These are phyloP conservation scores for Aquilaria yunnanensis DNA, from an alignment of 345 rosid species.

Conservation along the genomic window DNA sequence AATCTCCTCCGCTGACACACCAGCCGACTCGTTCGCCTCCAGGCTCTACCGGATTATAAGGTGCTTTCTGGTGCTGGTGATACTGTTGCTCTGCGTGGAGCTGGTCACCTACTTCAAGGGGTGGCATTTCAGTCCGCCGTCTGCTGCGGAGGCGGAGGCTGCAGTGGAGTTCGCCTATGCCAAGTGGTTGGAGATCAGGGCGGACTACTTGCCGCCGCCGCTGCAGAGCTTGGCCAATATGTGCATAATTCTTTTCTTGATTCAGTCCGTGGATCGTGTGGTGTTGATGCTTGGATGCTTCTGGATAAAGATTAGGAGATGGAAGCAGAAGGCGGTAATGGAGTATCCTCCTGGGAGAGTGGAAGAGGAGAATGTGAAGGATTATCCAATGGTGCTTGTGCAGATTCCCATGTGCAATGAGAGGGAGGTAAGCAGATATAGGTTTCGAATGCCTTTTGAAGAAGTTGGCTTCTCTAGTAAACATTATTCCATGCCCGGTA, in stretches of 20 bases:
- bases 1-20: slow-evolving; percentile 34
- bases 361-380: slow-evolving; percentile 33
- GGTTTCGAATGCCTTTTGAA: slow-evolving; percentile 24
- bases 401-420: slow-evolving; percentile 99
- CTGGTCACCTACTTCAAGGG: slow-evolving; percentile 75
- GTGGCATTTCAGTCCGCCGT: slow-evolving; percentile 89
- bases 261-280: slow-evolving; percentile 77
- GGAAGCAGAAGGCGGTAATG: slow-evolving; percentile 50
- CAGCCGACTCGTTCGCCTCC: slow-evolving; percentile 36
- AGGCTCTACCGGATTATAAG: slow-evolving; percentile 55
- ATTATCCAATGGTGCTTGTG: slow-evolving; percentile 83
- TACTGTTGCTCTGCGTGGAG: slow-evolving; percentile 58
- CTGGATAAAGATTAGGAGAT: slow-evolving; percentile 59
- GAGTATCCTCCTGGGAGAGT: slow-evolving; percentile 29
- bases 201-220: slow-evolving; percentile 67
- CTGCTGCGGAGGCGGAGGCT: slow-evolving; percentile 51
- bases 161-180: slow-evolving; percentile 55
- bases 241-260: slow-evolving; percentile 72
- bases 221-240: slow-evolving; percentile 64
- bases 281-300: slow-evolving; percentile 68
- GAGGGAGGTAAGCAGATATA: slow-evolving; percentile 89
- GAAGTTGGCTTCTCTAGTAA: too few relatives aligned
- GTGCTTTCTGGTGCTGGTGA: slow-evolving; percentile 44
- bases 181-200: slow-evolving; percentile 66
- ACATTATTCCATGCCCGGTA: too few relatives aligned